Percentiles rank a stretch among this genome's conserved stretches.
phyloP scores from a whole-genome alignment of 2,329 filamentous ascomycete genomes.

The Ceratocystis cacaofunesta region DNA sequence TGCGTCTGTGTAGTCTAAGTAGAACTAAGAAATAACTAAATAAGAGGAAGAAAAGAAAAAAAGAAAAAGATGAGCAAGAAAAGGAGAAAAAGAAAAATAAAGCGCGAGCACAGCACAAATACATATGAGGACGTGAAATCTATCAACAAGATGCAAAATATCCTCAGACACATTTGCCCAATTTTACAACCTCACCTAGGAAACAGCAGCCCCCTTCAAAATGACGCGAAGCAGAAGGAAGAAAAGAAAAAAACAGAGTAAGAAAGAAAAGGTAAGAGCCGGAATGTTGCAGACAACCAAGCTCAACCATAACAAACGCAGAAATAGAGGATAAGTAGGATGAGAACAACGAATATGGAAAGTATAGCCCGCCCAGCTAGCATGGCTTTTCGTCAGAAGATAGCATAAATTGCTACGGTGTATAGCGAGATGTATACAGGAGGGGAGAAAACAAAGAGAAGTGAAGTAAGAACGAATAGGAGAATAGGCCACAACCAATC shows the following conservation, averaged over 20 bases:
- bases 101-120: neutral
- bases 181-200: neutral
- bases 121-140: neutral
- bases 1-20: slow-evolving; percentile 1
- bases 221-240: neutral
- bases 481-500: neutral
- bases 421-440: neutral
- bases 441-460: neutral
- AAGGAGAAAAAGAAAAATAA: neutral
- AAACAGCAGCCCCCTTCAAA: neutral
- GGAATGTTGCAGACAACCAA: neutral
- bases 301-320: no score
- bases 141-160: slow-evolving; percentile 3
- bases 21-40: neutral
- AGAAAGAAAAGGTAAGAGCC: neutral
- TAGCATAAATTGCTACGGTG: no score
- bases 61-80: neutral
- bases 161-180: neutral
- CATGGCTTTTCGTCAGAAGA: no score
- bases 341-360: no score
- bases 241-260: neutral
- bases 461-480: neutral
- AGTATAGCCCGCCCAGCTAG: no score
- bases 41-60: neutral
- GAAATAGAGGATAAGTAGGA: no score